A percentile compares a stretch with the other conserved stretches of the same genome.
phyloP scores from a whole-genome alignment of 148 eudicot genomes.

The Rhododendron simsii region DNA sequence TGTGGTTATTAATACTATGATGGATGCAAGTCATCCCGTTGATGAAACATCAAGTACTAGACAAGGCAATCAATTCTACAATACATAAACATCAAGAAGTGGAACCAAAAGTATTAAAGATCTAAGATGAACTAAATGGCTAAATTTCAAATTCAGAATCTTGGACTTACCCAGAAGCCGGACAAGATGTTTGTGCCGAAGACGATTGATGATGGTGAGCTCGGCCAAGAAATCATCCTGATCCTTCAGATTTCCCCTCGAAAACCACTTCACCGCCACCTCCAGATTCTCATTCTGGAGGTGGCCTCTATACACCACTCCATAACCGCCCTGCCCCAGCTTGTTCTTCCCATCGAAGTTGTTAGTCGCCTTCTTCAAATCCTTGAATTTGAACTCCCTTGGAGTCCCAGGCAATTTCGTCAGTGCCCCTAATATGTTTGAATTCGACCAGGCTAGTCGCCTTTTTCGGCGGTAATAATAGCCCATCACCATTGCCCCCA shows the following conservation, averaged over 20 bases:
- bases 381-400: slow-evolving; percentile 60
- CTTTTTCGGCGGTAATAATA: slow-evolving; percentile 19
- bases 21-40: neutral
- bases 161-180: neutral
- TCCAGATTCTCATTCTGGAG: slow-evolving; percentile 43
- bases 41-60: neutral
- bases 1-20: neutral
- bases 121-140: neutral
- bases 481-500: slow-evolving; percentile 14
- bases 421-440: slow-evolving; percentile 54
- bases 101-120: neutral
- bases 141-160: neutral
- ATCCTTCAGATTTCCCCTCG: slow-evolving; percentile 35
- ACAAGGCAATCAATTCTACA: neutral
- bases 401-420: slow-evolving; percentile 73
- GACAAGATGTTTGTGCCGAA: neutral
- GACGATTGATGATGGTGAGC: slow-evolving; percentile 5
- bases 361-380: slow-evolving; percentile 64
- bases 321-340: slow-evolving; percentile 87
- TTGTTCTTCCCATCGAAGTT: slow-evolving; percentile 62
- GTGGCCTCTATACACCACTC: slow-evolving; percentile 63
- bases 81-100: neutral
- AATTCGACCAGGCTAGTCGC: slow-evolving; percentile 15
- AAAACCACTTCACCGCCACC: slow-evolving; percentile 79
- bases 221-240: neutral